Conservation (phyloP, 495 filamentous ascomycete species). For the Aspergillus ostianus region DNA sequence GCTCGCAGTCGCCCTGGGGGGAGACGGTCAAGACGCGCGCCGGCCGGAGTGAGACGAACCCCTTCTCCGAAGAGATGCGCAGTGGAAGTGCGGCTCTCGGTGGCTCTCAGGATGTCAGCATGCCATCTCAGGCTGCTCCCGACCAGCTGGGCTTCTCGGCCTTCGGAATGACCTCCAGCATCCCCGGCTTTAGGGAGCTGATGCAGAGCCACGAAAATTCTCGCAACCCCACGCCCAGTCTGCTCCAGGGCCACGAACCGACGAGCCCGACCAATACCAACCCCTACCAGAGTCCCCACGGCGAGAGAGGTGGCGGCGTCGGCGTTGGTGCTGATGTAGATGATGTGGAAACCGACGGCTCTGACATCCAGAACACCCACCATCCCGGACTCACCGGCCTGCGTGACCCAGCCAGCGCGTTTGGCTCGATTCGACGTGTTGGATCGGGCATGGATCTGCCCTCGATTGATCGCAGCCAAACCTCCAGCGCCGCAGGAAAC, state of each 20-base stretch:
- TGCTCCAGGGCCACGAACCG: constrained; percentile 59
- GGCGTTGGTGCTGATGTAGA: constrained; percentile 49
- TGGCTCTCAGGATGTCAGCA: constrained; percentile 72
- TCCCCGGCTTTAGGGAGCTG: constrained; percentile 64
- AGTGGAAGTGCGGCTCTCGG: constrained; percentile 79
- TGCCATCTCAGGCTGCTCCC: constrained; percentile 46
- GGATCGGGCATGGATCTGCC: constrained; percentile 61
- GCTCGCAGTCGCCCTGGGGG: constrained; percentile 53
- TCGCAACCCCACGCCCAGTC: constrained; percentile 55
- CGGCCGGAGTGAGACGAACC: constrained; percentile 74
- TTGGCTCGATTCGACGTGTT: constrained; percentile 47
- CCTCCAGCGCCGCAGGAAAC: constrained; percentile 72
- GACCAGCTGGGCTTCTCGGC: constrained; percentile 57
- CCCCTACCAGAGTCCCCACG: constrained; percentile 93
- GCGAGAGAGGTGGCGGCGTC: constrained; percentile 51
- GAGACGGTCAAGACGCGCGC: constrained; percentile 49
- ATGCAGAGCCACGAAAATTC: constrained; percentile 58
- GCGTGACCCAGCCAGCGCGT: constrained; percentile 49
- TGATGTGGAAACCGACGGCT: constrained; percentile 59
- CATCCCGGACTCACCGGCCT: constrained; percentile 57
- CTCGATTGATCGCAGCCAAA: constrained; percentile 78
- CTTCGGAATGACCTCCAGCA: constrained; percentile 79
- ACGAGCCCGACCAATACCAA: constrained; percentile 95
- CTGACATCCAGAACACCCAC: constrained; percentile 54
- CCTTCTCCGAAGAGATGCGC: constrained; percentile 65